phyloP scores from a whole-genome alignment of 768 basidiomycete species.

The Phanerochaete sordida region DNA sequence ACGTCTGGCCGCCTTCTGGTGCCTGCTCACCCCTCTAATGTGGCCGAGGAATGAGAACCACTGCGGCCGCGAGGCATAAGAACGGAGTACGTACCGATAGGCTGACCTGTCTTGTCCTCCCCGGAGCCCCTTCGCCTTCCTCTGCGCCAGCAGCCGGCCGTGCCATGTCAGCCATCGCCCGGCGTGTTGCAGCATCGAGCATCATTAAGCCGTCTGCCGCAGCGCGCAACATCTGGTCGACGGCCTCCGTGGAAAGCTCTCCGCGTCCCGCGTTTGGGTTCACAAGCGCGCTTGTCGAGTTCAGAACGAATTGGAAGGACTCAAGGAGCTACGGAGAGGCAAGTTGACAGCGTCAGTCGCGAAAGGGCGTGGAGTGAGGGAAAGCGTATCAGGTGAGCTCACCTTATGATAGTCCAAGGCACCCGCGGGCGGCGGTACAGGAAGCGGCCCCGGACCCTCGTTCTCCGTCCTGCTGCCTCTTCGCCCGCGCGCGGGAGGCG shows the following conservation, averaged over 20 bases:
- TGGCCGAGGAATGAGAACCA: constrained; percentile 4
- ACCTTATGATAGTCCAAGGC: constrained; percentile 43
- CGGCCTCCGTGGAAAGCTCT: constrained; percentile 24
- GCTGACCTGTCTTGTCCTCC: constrained; percentile 24
- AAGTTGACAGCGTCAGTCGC: neutral
- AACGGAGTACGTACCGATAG: neutral
- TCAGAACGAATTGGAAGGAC: constrained; percentile 41
- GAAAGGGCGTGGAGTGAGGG: too few relatives aligned
- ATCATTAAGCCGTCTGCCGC: constrained; percentile 38
- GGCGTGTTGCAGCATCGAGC: constrained; percentile 35
- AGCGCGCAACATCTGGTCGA: constrained; percentile 45
- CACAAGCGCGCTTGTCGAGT: constrained; percentile 32
- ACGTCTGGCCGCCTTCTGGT: constrained; percentile 63
- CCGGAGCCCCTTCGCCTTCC: constrained; percentile 22
- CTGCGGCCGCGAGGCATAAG: neutral
- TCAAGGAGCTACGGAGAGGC: constrained; percentile 34
- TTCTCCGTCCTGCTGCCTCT: neutral
- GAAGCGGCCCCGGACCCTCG: constrained; percentile 6
- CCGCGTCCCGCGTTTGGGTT: constrained; percentile 21
- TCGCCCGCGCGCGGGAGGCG: constrained; percentile 16
- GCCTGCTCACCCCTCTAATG: constrained; percentile 38
- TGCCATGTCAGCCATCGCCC: constrained; percentile 12
- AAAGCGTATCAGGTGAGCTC: constrained; percentile 1
- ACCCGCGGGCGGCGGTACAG: constrained; percentile 23
- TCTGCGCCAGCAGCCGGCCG: constrained; percentile 13